Conservation (phyloP, 2,329 filamentous ascomycete genomes). For the Dendryphion nanum region DNA sequence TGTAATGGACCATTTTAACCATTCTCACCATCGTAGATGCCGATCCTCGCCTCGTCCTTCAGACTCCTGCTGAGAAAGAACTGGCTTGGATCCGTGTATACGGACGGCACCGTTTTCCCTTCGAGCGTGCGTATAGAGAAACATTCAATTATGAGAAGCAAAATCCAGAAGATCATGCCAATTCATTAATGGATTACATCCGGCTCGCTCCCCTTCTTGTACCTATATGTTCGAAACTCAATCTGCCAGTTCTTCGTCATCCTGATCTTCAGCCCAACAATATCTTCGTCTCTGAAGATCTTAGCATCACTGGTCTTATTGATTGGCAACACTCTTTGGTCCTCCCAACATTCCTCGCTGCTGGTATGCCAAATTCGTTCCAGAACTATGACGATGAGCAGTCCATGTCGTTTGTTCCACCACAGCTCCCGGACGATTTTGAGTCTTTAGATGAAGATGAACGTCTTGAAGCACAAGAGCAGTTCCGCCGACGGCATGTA, state of each 20-base stretch:
- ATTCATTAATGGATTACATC: conserved; percentile 16
- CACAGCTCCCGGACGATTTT: background rate
- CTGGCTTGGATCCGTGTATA: conserved; percentile 19
- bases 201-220: conserved; percentile 18
- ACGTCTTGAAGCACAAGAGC: no score
- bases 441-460: background rate
- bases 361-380: conserved; percentile 40
- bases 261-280: conserved; percentile 36
- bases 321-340: conserved; percentile 43
- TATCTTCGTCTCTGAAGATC: conserved; percentile 30
- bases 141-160: conserved; percentile 19
- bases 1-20: background rate
- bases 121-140: conserved; percentile 19
- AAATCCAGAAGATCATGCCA: conserved; percentile 14
- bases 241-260: conserved; percentile 28
- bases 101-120: conserved; percentile 18
- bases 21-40: no score
- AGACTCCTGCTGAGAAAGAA: conserved; percentile 22
- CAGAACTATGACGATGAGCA: conserved; percentile 40
- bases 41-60: conserved; percentile 14
- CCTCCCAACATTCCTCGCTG: conserved; percentile 38
- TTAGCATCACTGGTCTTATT: conserved; percentile 38
- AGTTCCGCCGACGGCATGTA: conserved; percentile 25
- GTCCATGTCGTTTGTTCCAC: conserved; percentile 14
- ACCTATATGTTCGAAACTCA: conserved; percentile 14